Percentiles rank a stretch among this genome's conserved stretches.
Evolutionary conservation across 2,329 filamentous ascomycete species (phyloP).

Genomic region (Phyllosticta citrichinensis): DNA sequence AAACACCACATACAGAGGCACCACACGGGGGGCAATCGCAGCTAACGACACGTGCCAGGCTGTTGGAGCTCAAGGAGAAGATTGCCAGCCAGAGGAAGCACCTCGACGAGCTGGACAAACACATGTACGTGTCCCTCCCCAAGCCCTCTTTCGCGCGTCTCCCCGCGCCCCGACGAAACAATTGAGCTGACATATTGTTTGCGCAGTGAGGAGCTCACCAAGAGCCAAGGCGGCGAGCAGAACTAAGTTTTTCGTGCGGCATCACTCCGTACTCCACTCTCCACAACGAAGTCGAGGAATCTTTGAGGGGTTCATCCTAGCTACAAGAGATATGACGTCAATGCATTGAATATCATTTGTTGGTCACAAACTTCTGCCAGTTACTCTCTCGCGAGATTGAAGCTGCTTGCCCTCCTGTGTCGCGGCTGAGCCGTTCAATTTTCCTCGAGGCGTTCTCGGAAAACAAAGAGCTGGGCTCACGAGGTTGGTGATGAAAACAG

Average conservation of each 20-base stretch:
- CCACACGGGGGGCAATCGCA: background rate
- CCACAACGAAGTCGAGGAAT: background rate
- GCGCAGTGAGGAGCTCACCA: slow-evolving; percentile 65
- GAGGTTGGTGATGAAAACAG: too few relatives aligned
- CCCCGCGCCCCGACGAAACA: background rate
- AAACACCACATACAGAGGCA: background rate
- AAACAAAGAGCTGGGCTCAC: too few relatives aligned
- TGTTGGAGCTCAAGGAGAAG: slow-evolving; percentile 58
- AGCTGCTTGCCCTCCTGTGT: background rate
- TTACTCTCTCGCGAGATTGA: background rate
- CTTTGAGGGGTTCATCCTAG: background rate
- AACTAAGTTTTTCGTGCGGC: slow-evolving; percentile 1
- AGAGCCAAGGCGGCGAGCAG: slow-evolving; percentile 56
- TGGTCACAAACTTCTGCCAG: background rate
- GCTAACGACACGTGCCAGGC: slow-evolving; percentile 30
- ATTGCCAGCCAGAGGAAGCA: slow-evolving; percentile 70
- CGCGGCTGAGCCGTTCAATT: too few relatives aligned
- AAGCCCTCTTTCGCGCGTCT: background rate
- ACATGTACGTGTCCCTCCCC: slow-evolving; percentile 56
- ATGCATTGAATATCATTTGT: background rate
- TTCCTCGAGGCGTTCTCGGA: too few relatives aligned
- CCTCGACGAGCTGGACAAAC: slow-evolving; percentile 72
- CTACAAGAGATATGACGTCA: background rate
- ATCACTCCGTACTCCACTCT: background rate
- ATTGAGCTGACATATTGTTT: slow-evolving; percentile 12